Percentiles rank a stretch among this genome's conserved stretches.
These are phyloP conservation scores for Solanum arcanum DNA, from an alignment of 257 asterid genomes.

Conservation along the genomic window DNA sequence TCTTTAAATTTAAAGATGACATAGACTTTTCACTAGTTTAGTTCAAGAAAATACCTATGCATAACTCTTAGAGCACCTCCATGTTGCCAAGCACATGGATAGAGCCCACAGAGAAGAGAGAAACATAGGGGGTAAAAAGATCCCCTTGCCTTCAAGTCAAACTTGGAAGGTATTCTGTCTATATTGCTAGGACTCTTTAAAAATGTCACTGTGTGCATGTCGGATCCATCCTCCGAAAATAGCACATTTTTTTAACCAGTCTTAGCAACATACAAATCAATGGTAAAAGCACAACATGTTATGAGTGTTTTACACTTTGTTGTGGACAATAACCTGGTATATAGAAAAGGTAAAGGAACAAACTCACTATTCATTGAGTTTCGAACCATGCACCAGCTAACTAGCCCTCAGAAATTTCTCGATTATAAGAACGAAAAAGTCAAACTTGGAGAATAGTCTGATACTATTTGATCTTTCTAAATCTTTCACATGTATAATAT, in stretches of 20 bases:
- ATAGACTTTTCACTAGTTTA: conserved; percentile 42
- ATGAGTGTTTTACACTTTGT: not conserved
- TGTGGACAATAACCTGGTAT: not conserved
- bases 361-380: not conserved
- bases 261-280: not conserved
- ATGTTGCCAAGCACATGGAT: conserved; percentile 61
- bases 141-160: not conserved
- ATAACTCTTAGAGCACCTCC: conserved; percentile 16
- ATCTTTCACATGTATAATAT: not conserved
- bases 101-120: conserved; percentile 26
- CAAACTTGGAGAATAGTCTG: not conserved
- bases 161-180: not conserved
- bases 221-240: not conserved
- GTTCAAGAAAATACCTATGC: conserved; percentile 30
- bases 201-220: not conserved
- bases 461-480: not conserved
- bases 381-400: not conserved
- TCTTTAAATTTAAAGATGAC: conserved; percentile 39
- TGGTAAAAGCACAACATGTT: not conserved
- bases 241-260: not conserved
- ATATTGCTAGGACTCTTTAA: not conserved
- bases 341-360: not conserved
- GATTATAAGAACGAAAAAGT: not conserved
- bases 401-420: not conserved
- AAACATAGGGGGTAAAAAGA: not conserved